Evolutionary conservation across 768 basidiomycete species (phyloP), one percentile per base, ranked within the genome.

Genomic region (Mycena albidolilacea): DNA sequence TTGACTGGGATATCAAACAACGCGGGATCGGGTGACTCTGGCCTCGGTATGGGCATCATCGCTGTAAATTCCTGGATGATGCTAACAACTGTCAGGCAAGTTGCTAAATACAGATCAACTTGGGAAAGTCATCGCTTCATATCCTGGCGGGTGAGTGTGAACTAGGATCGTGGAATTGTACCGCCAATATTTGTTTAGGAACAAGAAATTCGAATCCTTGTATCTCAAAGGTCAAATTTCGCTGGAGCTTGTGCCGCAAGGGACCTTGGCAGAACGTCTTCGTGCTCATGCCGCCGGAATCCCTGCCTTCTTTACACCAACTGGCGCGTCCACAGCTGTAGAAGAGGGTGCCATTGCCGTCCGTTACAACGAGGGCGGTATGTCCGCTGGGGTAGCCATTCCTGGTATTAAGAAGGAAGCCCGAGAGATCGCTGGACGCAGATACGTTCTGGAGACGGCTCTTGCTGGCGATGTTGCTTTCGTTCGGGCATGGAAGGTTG

Each of bases 291-390:
- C 95, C 10, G 94, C 95, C 12, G 96, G 96, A 63, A 95, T 96
- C 71, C 96, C 96, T 19, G 95, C 93, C n/a, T 96, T 98, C 86
- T 97, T 87, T 82, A 97, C 95, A 7, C 96, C 96, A 17, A 96
- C 96, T 0, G 96, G 97, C 17, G 94, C 95, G 9, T 89, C 89
- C 23, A 97, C 95, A 21, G 94, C 94, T 3, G 89, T 96, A 3
- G 94, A 97, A 81, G 84, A 90, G 59, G 95, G 95, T 1, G 81
- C 87, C 5, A 95, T 97, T 77, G 93, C 95, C 37, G 88, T 93
- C 75, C 88, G 92, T 30, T 96, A 95, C 81, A 92, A 93, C 62
- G 85, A 89, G 30, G 94, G 93, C 21, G 94, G 95, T n/a, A 86
- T 90, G 66, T 83, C 86, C 23, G 87, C 89, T 6, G 93, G 94